Base-by-base conservation (phyloP, 192 early-diverging fungal species). In the Umbelopsis sp. region DNA sequence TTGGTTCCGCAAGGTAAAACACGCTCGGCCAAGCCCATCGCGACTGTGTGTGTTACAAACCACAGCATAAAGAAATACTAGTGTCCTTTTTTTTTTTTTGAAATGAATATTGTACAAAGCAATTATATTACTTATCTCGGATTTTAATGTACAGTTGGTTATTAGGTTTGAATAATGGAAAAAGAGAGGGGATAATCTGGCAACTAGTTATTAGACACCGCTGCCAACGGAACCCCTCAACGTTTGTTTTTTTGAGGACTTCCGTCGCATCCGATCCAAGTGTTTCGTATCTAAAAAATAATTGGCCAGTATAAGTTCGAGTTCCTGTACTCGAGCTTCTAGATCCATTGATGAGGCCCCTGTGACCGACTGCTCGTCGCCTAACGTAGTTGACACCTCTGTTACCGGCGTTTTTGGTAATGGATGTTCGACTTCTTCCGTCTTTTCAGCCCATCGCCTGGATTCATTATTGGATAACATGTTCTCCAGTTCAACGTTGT, bases 281-380 rank as follows among this genome's bases (percentile, higher is more conserved):
- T 76, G 71, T 1, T 54, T 53, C 0, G 70, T 72, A 65, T 76
- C 71, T 12, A 76, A 68, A 65, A 76, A 76, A 53, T 76, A 76
- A 9, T 76, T 65, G 4, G 66, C 41, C 21, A 76, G n/a, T 31
- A 76, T 72, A 9, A 56, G 34, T 45, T 76, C 75, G 22, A 76
- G 41, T 49, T 76, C 75, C 17, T 76, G 66, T 1, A 76, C 66
- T 41, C 75, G 75, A 1, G n/a, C 24, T 26, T 71, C 66, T 16
- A 76, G 36, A 11, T 72, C 68, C 24, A 21, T 45, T 1, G 0
- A 20, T 43, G 66, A n/a, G n/a, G 24, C 16, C 25, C 32, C 26
- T 65, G 53, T 34, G 31, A 34, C 8, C 8, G 38, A 26, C 22
- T 71, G 43, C 1, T 45, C 36, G 53, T 29, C 53, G n/a, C 20